These are phyloP conservation scores for Aspergillus flavus DNA, from an alignment of 2,329 filamentous ascomycete genomes.

Conservation along the genomic window DNA sequence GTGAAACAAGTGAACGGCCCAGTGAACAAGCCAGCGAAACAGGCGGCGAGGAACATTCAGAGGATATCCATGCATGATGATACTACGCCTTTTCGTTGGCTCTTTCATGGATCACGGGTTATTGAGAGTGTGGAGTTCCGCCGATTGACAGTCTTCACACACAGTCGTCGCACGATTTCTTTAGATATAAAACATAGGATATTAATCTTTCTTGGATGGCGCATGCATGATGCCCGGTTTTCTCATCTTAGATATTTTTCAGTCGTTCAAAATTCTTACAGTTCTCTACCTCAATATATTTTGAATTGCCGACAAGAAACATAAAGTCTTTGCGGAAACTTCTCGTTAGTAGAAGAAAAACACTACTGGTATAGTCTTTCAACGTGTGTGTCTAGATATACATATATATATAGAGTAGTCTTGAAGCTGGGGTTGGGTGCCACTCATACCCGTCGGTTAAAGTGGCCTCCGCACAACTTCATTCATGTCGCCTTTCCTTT, in stretches of 20 bases:
- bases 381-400: too few species aligned
- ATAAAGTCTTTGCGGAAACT: background rate
- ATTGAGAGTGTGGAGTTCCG: background rate
- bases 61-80: constrained; percentile 37
- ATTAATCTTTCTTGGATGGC: constrained; percentile 2
- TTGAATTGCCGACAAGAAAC: background rate
- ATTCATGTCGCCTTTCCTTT: background rate
- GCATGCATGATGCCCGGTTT: background rate
- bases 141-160: background rate
- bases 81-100: background rate
- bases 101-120: background rate
- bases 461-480: constrained; percentile 8
- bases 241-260: background rate
- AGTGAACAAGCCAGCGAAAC: constrained; percentile 44
- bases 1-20: constrained; percentile 47
- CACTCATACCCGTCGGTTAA: constrained; percentile 9
- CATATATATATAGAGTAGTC: too few species aligned
- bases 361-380: too few species aligned
- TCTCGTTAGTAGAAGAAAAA: background rate
- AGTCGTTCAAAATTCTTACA: background rate
- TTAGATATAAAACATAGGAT: constrained; percentile 2
- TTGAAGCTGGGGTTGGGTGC: background rate
- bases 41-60: constrained; percentile 45
- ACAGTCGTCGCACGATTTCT: background rate
- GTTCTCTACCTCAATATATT: background rate